A percentile compares a stretch with the other conserved stretches of the same genome.
Conservation (phyloP, 2,329 filamentous ascomycete species). For the Dothiorella sarmentorum region DNA sequence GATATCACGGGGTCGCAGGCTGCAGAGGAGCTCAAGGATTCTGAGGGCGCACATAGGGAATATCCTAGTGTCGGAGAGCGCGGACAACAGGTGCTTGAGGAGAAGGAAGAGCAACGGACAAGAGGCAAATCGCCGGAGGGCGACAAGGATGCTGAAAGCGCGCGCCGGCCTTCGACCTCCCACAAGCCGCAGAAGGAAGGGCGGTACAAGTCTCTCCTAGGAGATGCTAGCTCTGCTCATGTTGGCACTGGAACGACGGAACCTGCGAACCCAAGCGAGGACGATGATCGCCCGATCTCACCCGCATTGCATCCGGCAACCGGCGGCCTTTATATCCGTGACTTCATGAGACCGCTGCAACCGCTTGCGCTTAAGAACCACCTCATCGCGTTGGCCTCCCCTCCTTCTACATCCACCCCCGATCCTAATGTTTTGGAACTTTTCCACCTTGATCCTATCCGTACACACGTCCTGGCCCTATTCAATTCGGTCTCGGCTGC, state of each 20-base stretch:
- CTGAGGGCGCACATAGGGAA: constrained; percentile 13
- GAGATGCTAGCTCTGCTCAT: constrained; percentile 16
- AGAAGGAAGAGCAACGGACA: background rate
- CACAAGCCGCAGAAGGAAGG: constrained; percentile 22
- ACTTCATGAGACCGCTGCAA: constrained; percentile 80
- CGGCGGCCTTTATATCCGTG: constrained; percentile 76
- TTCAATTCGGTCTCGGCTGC: constrained; percentile 70
- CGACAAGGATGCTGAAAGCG: background rate
- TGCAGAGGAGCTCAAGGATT: constrained; percentile 27
- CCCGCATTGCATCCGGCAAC: constrained; percentile 43
- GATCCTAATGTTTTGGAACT: constrained; percentile 58
- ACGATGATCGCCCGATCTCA: constrained; percentile 31
- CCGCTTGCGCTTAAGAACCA: constrained; percentile 64
- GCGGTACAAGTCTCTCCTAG: constrained; percentile 35
- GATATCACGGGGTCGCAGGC: constrained; percentile 20
- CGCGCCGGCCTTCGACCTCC: background rate
- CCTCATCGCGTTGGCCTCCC: constrained; percentile 64
- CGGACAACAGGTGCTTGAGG: constrained; percentile 1
- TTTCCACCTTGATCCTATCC: constrained; percentile 80
- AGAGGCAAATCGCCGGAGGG: constrained; percentile 11
- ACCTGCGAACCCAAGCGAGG: constrained; percentile 21
- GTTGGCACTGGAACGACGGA: constrained; percentile 9
- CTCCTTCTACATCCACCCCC: constrained; percentile 47
- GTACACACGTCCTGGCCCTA: constrained; percentile 79
- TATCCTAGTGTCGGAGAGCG: constrained; percentile 2